These are phyloP conservation scores for Suillus subaureus DNA, from an alignment of 768 basidiomycete species.

Conservation along the genomic window DNA sequence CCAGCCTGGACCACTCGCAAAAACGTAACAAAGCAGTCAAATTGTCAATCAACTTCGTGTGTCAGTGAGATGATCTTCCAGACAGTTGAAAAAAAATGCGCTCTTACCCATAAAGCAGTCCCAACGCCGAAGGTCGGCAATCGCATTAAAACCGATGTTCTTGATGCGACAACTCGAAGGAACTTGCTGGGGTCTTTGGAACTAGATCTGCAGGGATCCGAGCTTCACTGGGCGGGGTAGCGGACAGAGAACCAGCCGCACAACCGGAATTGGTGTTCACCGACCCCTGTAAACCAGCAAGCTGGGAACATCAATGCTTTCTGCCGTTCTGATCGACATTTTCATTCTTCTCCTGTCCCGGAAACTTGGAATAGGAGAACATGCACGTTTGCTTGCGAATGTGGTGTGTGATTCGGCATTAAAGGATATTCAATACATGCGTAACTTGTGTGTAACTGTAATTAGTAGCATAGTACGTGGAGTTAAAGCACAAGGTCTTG, in stretches of 20 bases:
- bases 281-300: not conserved
- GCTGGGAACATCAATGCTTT: not conserved
- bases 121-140: not conserved
- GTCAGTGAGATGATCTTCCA: not conserved
- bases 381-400: not conserved
- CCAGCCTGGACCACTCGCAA: not conserved
- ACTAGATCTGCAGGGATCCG: not conserved
- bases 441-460: not conserved
- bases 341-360: not conserved
- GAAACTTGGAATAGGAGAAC: not conserved
- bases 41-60: not conserved
- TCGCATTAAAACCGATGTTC: conserved; percentile 3
- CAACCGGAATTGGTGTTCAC: not conserved
- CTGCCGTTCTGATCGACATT: not conserved
- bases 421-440: not conserved
- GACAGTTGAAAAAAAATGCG: not conserved
- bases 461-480: not conserved
- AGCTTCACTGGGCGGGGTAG: not conserved
- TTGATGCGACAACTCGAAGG: not conserved
- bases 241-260: not conserved
- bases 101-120: not conserved
- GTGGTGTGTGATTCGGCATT: not conserved
- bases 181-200: not conserved
- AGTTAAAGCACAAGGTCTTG: not conserved
- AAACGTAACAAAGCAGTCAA: not conserved